Conservation (phyloP, 192 early-diverging fungal species). For the Bifiguratus adelaidae region DNA sequence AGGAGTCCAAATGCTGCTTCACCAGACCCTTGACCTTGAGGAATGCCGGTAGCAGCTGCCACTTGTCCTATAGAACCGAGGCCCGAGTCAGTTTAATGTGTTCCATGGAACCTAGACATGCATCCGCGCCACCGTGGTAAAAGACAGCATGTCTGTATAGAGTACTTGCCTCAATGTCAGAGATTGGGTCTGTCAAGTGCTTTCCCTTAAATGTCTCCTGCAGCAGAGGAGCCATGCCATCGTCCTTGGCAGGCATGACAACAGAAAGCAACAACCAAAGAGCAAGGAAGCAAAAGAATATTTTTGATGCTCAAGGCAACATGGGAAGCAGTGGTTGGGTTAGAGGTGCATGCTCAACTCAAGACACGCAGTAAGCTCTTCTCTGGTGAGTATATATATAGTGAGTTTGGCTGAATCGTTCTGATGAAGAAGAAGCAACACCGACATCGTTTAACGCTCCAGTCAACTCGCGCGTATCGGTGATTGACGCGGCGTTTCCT, state of each 20-base stretch:
- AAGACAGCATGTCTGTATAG: too few relatives aligned
- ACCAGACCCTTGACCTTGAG: slow-evolving; percentile 94
- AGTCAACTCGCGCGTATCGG: slow-evolving; percentile 64
- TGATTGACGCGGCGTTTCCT: slow-evolving; percentile 79
- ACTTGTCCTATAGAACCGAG: slow-evolving; percentile 95
- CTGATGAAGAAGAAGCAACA: slow-evolving; percentile 11
- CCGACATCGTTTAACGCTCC: slow-evolving; percentile 39
- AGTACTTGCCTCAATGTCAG: too few relatives aligned
- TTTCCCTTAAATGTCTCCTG: slow-evolving; percentile 19
- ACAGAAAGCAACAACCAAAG: too few relatives aligned
- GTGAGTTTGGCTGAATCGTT: neutral
- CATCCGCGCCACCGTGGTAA: too few relatives aligned
- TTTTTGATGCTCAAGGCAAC: neutral
- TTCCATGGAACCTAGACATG: too few relatives aligned
- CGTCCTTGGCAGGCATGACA: too few relatives aligned
- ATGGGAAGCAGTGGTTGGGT: slow-evolving; percentile 71
- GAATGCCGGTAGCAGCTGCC: slow-evolving; percentile 95
- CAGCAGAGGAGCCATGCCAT: slow-evolving; percentile 13
- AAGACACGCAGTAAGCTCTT: slow-evolving; percentile 72
- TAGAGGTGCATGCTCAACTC: slow-evolving; percentile 88
- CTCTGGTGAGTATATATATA: slow-evolving; percentile 35
- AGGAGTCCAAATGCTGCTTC: slow-evolving; percentile 99
- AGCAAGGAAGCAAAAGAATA: too few relatives aligned
- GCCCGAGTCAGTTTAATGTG: too few relatives aligned
- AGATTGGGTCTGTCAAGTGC: slow-evolving; percentile 17